Conservation (phyloP, 2,329 filamentous ascomycete genomes). For the Talaromyces sp. region DNA sequence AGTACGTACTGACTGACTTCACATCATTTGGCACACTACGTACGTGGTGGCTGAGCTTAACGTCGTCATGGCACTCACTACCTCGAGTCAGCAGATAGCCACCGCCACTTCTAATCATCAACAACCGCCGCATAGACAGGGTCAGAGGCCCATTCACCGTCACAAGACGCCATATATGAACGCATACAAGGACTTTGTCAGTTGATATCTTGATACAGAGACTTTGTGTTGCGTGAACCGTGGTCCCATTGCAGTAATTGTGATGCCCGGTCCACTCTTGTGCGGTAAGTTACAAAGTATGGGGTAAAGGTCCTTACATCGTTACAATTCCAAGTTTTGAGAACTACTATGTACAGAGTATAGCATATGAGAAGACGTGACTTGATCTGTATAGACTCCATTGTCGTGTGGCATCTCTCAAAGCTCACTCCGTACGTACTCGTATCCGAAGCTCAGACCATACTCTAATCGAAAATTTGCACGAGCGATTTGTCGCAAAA, state of each 20-base stretch:
- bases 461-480: neutral
- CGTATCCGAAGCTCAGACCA: neutral
- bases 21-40: neutral
- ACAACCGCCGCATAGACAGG: neutral
- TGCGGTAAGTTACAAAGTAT: slow-evolving; percentile 2
- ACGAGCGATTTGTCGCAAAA: neutral
- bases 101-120: slow-evolving; percentile 1
- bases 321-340: neutral
- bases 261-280: neutral
- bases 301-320: neutral
- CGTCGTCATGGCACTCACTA: neutral
- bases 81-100: neutral
- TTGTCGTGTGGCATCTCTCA: neutral
- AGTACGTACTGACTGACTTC: neutral
- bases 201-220: neutral
- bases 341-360: neutral
- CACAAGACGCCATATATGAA: slow-evolving; percentile 5
- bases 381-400: neutral
- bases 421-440: neutral
- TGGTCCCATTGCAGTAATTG: neutral
- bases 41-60: neutral
- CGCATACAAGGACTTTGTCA: neutral
- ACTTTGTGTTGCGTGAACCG: neutral
- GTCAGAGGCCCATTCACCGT: neutral
- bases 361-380: neutral